A percentile compares a stretch with the other conserved stretches of the same genome.
Conservation (phyloP, 2,329 filamentous ascomycete genomes). For the Grosmannia huntii region DNA sequence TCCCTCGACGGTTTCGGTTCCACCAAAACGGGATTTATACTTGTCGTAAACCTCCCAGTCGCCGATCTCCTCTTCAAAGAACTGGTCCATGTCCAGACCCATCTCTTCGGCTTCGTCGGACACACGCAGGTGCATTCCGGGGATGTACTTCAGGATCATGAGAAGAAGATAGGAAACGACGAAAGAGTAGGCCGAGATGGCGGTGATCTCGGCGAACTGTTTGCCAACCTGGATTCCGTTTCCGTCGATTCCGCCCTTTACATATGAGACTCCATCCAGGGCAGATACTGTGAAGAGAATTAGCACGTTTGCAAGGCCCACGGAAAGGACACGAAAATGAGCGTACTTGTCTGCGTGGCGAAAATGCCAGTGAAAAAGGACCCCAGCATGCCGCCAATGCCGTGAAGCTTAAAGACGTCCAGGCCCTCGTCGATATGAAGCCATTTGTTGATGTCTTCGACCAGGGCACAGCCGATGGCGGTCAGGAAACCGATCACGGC, state of each 20-base stretch:
- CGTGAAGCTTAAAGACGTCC: slow-evolving; percentile 48
- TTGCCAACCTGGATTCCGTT: slow-evolving; percentile 43
- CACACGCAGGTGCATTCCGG: slow-evolving; percentile 40
- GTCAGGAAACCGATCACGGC: slow-evolving; percentile 40
- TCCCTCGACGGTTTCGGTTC: background rate
- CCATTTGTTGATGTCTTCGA: slow-evolving; percentile 35
- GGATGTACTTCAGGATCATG: slow-evolving; percentile 43
- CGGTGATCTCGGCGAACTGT: slow-evolving; percentile 43
- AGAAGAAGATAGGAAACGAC: slow-evolving; percentile 37
- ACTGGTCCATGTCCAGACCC: slow-evolving; percentile 38
- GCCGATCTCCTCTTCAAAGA: slow-evolving; percentile 28
- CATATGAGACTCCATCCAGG: slow-evolving; percentile 35
- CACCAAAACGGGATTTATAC: background rate
- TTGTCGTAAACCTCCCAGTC: slow-evolving; percentile 4
- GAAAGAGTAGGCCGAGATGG: slow-evolving; percentile 43
- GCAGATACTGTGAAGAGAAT: slow-evolving; percentile 25
- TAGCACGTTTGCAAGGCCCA: background rate
- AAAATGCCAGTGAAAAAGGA: slow-evolving; percentile 45
- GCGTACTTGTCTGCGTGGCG: slow-evolving; percentile 27
- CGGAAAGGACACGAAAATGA: too few relatives aligned
- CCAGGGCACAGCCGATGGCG: slow-evolving; percentile 30
- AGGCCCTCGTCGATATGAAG: slow-evolving; percentile 43
- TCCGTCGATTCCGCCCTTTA: slow-evolving; percentile 31
- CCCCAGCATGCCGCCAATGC: slow-evolving; percentile 44
- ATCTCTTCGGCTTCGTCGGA: slow-evolving; percentile 40